Percentiles rank a stretch among this genome's conserved stretches.
phyloP scores from a whole-genome alignment of 139 green algal genomes.

The Picochlorum sp. region DNA sequence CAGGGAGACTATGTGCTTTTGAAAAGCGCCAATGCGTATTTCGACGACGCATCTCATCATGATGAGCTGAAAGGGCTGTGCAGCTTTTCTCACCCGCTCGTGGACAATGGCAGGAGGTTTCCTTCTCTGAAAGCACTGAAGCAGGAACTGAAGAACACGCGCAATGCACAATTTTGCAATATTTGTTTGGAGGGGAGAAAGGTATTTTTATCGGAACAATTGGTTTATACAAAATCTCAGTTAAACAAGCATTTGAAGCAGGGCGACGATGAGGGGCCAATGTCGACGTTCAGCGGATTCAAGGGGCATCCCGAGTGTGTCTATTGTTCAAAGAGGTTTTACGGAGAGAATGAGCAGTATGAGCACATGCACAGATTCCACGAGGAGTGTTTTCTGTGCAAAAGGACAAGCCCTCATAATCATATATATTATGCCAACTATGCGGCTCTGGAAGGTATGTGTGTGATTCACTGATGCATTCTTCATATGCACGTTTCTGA shows the following conservation, averaged over 20 bases:
- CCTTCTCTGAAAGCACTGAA: constrained; percentile 51
- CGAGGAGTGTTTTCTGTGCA: constrained; percentile 85
- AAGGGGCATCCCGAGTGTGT: constrained; percentile 74
- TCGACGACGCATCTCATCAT: constrained; percentile 81
- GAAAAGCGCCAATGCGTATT: constrained; percentile 64
- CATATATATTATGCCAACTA: constrained; percentile 91
- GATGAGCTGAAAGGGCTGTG: constrained; percentile 56
- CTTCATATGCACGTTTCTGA: constrained; percentile 16
- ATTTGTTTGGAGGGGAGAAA: constrained; percentile 76
- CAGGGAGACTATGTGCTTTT: constrained; percentile 41
- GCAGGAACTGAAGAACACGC: constrained; percentile 41
- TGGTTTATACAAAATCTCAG: constrained; percentile 70
- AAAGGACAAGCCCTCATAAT: constrained; percentile 47
- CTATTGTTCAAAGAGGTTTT: constrained; percentile 80
- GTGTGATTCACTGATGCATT: neutral
- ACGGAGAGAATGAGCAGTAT: constrained; percentile 82
- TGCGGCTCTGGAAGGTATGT: constrained; percentile 51
- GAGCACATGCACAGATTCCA: constrained; percentile 83
- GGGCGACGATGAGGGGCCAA: constrained; percentile 62
- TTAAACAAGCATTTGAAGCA: constrained; percentile 66
- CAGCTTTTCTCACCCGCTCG: constrained; percentile 66
- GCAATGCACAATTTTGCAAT: constrained; percentile 75
- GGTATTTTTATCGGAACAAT: constrained; percentile 87
- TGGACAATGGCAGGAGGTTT: constrained; percentile 39
- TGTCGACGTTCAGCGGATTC: constrained; percentile 74